phyloP scores from a whole-genome alignment of 75 land plant species.

The Azolla pinnata region DNA sequence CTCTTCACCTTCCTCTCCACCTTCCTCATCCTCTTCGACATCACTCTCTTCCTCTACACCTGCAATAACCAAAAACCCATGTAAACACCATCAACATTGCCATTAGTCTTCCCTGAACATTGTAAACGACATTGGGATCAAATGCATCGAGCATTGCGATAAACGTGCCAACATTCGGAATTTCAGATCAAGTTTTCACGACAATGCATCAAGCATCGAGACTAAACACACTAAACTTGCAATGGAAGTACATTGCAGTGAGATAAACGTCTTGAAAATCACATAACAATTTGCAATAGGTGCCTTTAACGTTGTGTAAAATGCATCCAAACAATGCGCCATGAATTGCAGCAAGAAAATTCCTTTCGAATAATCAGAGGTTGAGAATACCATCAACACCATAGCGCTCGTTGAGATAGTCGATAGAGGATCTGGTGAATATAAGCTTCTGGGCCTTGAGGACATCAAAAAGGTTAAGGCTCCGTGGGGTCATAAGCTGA shows the following conservation, averaged over 20 bases:
- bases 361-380: too few relatives aligned
- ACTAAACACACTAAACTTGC: neutral
- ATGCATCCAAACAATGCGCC: too few relatives aligned
- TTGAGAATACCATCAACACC: slow-evolving; percentile 20
- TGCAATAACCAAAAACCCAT: neutral
- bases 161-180: too few relatives aligned
- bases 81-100: neutral
- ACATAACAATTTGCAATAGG: too few relatives aligned
- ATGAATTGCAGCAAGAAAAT: too few relatives aligned
- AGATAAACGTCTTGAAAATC: too few relatives aligned
- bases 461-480: slow-evolving; percentile 72
- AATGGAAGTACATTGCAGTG: too few relatives aligned
- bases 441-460: slow-evolving; percentile 64
- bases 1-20: neutral
- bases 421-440: slow-evolving; percentile 50
- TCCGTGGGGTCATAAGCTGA: slow-evolving; percentile 81
- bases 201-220: neutral
- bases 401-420: slow-evolving; percentile 62
- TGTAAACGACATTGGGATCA: neutral
- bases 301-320: too few relatives aligned
- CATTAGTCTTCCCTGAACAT: neutral
- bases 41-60: neutral
- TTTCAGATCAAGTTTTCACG: too few relatives aligned
- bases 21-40: slow-evolving; percentile 1
- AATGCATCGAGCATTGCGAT: neutral